Base-by-base conservation (phyloP, 768 basidiomycete genomes). In the Russula emetica region DNA sequence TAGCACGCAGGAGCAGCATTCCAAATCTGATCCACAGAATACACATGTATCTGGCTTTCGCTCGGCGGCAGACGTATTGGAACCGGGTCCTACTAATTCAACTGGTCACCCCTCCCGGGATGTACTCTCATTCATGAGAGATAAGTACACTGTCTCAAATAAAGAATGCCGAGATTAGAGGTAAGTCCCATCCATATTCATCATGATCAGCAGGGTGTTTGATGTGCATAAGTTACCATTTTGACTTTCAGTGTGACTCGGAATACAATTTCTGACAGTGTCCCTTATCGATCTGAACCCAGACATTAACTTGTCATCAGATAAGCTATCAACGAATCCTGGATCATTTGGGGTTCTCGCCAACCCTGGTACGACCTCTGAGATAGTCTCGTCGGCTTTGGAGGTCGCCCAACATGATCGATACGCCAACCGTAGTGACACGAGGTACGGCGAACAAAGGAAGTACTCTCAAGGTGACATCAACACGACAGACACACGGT, bases 1-100 rank as follows among this genome's bases (percentile, higher is more conserved):
- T 63, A 61, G 42, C 32, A 45, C 18, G 18, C 42, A 5, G 24
- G 45, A 16, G 24, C 0, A 6, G 28, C 32, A n/a, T 26, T 18
- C 45, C 54, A 55, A 49, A 8, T 36, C 34, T 10, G 26, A 14
- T 22, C 20, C 44, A n/a, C 11, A 45, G 40, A 61, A 53, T 55
- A 61, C 32, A 61, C 18, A 30, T 42, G 22, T 55, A 38, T 28
- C 30, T 54, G 50, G 40, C 40, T 26, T 51, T 60, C 30, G 36
- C 18, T 38, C 13, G 6, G 51, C 34, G 47, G 52, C 28, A 44
- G 40, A 26, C n/a, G 34, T 20, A 28, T 51, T 9, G 42, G 9
- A 53, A 44, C 20, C 24, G 1, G 22, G 50, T 2, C n/a, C 32
- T 38, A 28, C n/a, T 38, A 40, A 40, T 8, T 13, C 38, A 38